These are phyloP conservation scores for Cercospora zeina DNA, from an alignment of 2,329 filamentous ascomycete genomes.

Conservation along the genomic window DNA sequence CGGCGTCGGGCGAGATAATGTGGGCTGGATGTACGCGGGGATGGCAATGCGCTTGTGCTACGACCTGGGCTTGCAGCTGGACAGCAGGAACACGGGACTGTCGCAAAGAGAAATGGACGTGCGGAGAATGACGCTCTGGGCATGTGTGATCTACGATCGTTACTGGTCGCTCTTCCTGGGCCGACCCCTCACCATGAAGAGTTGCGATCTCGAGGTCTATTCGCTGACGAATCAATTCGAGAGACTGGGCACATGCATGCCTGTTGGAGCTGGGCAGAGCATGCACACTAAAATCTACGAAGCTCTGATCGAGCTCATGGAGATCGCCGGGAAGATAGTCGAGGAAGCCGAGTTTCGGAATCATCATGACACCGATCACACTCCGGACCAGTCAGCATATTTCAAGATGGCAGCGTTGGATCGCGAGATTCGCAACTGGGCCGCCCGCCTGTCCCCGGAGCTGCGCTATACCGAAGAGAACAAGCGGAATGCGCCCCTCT, in stretches of 20 bases:
- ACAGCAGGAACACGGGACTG: conserved; percentile 31
- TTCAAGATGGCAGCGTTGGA: conserved; percentile 34
- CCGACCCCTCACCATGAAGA: conserved; percentile 34
- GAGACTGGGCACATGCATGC: conserved; percentile 32
- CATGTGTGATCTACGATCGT: conserved; percentile 35
- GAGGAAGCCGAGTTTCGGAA: conserved; percentile 32
- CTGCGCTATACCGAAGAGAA: conserved; percentile 35
- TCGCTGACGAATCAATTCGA: conserved; percentile 32
- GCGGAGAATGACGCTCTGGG: conserved; percentile 33
- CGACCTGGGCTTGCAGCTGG: conserved; percentile 34
- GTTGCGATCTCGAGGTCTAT: conserved; percentile 33
- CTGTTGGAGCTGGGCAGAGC: conserved; percentile 28
- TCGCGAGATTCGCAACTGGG: conserved; percentile 33
- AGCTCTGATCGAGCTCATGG: conserved; percentile 34
- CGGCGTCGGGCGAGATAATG: conserved; percentile 33
- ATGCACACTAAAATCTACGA: conserved; percentile 35
- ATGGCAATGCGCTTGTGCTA: conserved; percentile 35
- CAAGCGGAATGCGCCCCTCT: conserved; percentile 27
- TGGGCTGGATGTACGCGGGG: conserved; percentile 35
- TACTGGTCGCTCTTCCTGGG: conserved; percentile 36
- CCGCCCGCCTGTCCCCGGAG: conserved; percentile 27
- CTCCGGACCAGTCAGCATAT: conserved; percentile 33
- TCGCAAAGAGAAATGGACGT: conserved; percentile 32
- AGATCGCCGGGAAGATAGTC: conserved; percentile 35
- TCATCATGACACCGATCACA: conserved; percentile 18